Percentiles rank a stretch among this genome's conserved stretches.
These are phyloP conservation scores for Tylopilus plumbeoviolaceoides DNA, from an alignment of 768 basidiomycete genomes.

Conservation along the genomic window DNA sequence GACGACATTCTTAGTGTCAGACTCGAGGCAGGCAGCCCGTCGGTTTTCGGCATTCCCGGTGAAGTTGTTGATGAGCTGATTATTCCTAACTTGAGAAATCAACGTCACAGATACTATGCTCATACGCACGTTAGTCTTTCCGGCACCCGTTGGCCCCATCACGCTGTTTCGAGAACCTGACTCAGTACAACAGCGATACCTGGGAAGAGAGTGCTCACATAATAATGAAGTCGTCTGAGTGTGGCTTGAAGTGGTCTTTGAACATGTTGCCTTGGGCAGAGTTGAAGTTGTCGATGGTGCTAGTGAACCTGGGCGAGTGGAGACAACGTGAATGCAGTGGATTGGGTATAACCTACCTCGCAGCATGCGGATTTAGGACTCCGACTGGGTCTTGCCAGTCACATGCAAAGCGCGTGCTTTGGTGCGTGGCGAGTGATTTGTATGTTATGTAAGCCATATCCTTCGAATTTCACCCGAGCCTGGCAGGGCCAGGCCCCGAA, in stretches of 20 bases:
- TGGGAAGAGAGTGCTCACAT: conserved; percentile 3
- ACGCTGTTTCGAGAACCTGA: too few relatives aligned
- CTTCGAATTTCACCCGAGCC: too few relatives aligned
- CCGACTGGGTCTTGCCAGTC: not conserved
- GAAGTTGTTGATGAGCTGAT: conserved; percentile 15
- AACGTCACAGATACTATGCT: not conserved
- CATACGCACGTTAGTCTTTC: not conserved
- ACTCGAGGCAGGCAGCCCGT: conserved; percentile 1
- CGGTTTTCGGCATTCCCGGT: conserved; percentile 1
- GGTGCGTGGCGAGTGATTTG: not conserved
- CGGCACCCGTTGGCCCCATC: too few relatives aligned
- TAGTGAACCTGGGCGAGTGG: not conserved
- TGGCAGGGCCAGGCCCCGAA: too few relatives aligned
- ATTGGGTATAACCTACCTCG: too few relatives aligned
- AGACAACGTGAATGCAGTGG: not conserved
- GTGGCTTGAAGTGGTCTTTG: conserved; percentile 2
- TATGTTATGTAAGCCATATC: too few relatives aligned
- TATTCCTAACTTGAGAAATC: not conserved
- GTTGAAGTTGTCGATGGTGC: not conserved
- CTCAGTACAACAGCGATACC: not conserved
- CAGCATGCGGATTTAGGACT: not conserved
- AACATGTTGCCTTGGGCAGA: not conserved
- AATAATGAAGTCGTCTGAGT: conserved; percentile 10
- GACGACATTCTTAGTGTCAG: conserved; percentile 9
- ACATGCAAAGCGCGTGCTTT: not conserved